A percentile compares a stretch with the other conserved stretches of the same genome.
These are phyloP conservation scores for Echria macrotheca DNA, from an alignment of 495 filamentous ascomycete species.

Conservation along the genomic window DNA sequence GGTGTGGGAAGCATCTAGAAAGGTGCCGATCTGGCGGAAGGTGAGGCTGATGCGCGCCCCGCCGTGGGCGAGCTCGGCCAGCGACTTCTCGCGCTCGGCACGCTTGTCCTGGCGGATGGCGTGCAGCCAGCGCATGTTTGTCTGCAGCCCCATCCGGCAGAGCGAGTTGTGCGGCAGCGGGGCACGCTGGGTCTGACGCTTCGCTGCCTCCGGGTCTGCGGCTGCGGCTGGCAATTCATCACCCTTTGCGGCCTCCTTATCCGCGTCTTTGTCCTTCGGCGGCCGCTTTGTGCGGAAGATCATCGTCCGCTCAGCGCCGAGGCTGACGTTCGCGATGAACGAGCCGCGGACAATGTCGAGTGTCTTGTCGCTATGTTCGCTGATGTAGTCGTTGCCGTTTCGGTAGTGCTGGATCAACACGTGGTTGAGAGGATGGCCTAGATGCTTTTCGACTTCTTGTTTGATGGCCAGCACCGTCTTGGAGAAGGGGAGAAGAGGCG, in stretches of 20 bases:
- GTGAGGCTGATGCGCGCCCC: slow-evolving; percentile 88
- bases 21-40: slow-evolving; percentile 87
- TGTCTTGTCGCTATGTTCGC: slow-evolving; percentile 96
- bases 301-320: slow-evolving; percentile 91
- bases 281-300: slow-evolving; percentile 75
- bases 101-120: slow-evolving; percentile 85
- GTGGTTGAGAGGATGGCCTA: slow-evolving; percentile 85
- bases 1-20: slow-evolving; percentile 54
- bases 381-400: slow-evolving; percentile 85
- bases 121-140: slow-evolving; percentile 86
- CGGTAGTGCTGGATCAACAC: slow-evolving; percentile 92
- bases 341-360: slow-evolving; percentile 79
- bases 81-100: slow-evolving; percentile 53
- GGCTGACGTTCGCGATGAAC: slow-evolving; percentile 84
- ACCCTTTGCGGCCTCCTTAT: background rate
- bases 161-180: slow-evolving; percentile 83
- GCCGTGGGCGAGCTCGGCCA: slow-evolving; percentile 62
- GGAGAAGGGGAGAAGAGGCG: slow-evolving; percentile 70
- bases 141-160: slow-evolving; percentile 72
- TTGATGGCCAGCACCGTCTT: slow-evolving; percentile 64
- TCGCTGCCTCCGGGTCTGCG: slow-evolving; percentile 17
- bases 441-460: slow-evolving; percentile 54
- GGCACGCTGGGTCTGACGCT: slow-evolving; percentile 51
- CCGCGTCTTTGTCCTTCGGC: slow-evolving; percentile 19
- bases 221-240: slow-evolving; percentile 9